Evolutionary conservation across 345 rosid species (phyloP).

Genomic region (Angophora floribunda): DNA sequence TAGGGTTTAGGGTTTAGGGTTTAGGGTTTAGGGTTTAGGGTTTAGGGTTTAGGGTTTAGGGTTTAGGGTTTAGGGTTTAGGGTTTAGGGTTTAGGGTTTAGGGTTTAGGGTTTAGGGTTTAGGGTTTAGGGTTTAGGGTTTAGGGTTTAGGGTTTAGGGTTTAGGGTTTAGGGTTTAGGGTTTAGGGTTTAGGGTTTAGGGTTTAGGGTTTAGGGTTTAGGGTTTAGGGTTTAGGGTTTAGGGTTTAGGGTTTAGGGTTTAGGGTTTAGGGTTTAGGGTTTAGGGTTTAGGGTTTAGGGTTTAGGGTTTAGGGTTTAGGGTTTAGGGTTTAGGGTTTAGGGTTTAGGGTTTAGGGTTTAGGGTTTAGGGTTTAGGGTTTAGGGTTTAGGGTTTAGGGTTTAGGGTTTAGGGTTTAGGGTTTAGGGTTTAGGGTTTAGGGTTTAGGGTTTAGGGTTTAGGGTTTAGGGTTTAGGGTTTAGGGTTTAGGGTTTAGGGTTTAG

Average conservation of each 20-base stretch:
- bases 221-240: slow-evolving; percentile 11
- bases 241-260: slow-evolving; percentile 9
- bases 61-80: slow-evolving; percentile 11
- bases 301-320: slow-evolving; percentile 3
- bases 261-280: neutral
- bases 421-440: neutral
- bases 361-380: neutral
- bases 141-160: slow-evolving; percentile 7
- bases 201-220: slow-evolving; percentile 6
- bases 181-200: neutral
- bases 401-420: neutral
- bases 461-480: slow-evolving; percentile 3
- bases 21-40: slow-evolving; percentile 10
- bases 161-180: slow-evolving; percentile 6
- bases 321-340: slow-evolving; percentile 4
- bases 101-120: slow-evolving; percentile 14
- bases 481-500: slow-evolving; percentile 18
- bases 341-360: neutral
- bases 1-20: slow-evolving; percentile 4
- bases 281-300: slow-evolving; percentile 1
- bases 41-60: slow-evolving; percentile 8
- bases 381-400: neutral
- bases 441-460: neutral
- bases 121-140: slow-evolving; percentile 12
- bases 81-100: slow-evolving; percentile 12